Conservation (phyloP, 2,329 filamentous ascomycete genomes). For the Fusarium torulosum region DNA sequence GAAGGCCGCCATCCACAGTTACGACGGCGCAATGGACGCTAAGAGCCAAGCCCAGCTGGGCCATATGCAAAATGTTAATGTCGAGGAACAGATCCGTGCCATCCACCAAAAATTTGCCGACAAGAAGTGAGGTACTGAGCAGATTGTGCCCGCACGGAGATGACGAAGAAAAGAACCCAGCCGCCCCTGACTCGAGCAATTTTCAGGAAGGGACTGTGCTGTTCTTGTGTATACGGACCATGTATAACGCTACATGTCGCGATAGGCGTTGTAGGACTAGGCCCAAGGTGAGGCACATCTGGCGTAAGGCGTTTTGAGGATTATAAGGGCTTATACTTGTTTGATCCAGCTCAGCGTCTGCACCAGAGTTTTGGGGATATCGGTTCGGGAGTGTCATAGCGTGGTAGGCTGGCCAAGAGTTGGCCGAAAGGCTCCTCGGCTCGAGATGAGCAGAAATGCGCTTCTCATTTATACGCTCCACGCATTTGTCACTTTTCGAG, state of each 20-base stretch:
- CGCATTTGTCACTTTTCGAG: not conserved
- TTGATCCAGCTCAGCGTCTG: constrained; percentile 42
- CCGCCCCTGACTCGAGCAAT: not conserved
- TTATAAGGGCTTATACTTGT: constrained; percentile 46
- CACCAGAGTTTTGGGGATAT: constrained; percentile 10
- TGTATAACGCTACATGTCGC: constrained; percentile 27
- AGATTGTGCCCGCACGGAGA: constrained; percentile 3
- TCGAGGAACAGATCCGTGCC: constrained; percentile 85
- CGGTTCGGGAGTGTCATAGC: not conserved
- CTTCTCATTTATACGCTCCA: not conserved
- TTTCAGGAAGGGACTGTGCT: not conserved
- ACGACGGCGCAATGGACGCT: constrained; percentile 74
- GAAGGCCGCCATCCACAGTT: constrained; percentile 73
- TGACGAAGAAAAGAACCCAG: constrained; percentile 8
- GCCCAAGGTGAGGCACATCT: constrained; percentile 48
- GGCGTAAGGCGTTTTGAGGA: constrained; percentile 44
- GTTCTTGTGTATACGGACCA: constrained; percentile 14
- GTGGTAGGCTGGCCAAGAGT: not conserved
- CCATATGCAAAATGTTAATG: constrained; percentile 77
- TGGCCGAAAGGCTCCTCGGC: not conserved
- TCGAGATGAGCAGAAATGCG: not conserved
- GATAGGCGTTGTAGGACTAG: constrained; percentile 42
- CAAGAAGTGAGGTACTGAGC: constrained; percentile 49
- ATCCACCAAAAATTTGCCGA: constrained; percentile 68
- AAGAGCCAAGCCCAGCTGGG: constrained; percentile 66